A percentile compares a stretch with the other conserved stretches of the same genome.
These are phyloP conservation scores for Turritis glabra DNA, from an alignment of 345 rosid genomes.

Conservation along the genomic window DNA sequence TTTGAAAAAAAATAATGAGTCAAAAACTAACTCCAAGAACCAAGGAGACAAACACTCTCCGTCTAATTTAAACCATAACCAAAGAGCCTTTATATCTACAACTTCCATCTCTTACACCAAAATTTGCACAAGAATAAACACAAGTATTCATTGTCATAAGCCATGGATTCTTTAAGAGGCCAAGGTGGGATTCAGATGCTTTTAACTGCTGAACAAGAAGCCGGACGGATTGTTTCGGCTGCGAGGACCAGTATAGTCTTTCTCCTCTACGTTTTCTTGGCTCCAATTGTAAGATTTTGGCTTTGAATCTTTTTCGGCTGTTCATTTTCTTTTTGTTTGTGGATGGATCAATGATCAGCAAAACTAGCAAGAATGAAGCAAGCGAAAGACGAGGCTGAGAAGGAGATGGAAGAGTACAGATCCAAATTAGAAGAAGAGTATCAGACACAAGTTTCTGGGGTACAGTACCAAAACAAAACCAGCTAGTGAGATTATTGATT, in stretches of 20 bases:
- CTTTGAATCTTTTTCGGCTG: background rate
- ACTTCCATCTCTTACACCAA: conserved; percentile 15
- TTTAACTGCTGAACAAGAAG: conserved; percentile 46
- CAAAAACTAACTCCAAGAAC: conserved; percentile 38
- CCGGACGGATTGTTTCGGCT: conserved; percentile 35
- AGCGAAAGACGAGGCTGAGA: conserved; percentile 46
- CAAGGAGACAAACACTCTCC: conserved; percentile 34
- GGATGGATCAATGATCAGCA: conserved; percentile 25
- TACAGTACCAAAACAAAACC: conserved; percentile 5
- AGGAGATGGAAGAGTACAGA: conserved; percentile 38
- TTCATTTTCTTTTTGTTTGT: background rate
- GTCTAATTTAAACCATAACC: conserved; percentile 14
- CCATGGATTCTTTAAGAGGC: conserved; percentile 42
- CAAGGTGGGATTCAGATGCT: conserved; percentile 46
- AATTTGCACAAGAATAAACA: conserved; percentile 19
- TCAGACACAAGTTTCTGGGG: conserved; percentile 40
- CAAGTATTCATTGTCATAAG: conserved; percentile 20
- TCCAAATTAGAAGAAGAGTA: conserved; percentile 37
- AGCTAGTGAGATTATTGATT: background rate
- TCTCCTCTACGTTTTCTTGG: conserved; percentile 4
- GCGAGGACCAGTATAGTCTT: conserved; percentile 36
- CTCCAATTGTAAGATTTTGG: background rate
- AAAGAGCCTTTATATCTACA: conserved; percentile 24
- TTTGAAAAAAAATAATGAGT: conserved; percentile 23
- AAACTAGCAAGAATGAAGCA: conserved; percentile 45